phyloP scores from a whole-genome alignment of 148 eudicot genomes.

The Dianthus caryophyllus region DNA sequence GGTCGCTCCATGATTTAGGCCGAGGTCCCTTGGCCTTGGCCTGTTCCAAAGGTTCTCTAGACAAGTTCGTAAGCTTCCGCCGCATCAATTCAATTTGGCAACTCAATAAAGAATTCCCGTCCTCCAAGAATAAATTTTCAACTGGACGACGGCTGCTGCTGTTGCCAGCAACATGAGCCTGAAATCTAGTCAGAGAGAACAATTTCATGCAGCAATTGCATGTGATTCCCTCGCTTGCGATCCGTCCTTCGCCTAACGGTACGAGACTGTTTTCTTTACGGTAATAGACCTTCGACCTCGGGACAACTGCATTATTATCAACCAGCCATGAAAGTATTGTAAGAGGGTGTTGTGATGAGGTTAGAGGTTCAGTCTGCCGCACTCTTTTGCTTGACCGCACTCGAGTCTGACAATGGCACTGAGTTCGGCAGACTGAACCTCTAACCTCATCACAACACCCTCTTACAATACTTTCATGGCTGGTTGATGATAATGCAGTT shows the following conservation, averaged over 20 bases:
- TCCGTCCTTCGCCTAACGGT: conserved; percentile 44
- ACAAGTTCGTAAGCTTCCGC: conserved; percentile 11
- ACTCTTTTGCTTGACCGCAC: conserved; percentile 64
- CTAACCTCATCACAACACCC: conserved; percentile 40
- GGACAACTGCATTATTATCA: conserved; percentile 54
- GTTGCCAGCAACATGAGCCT: conserved; percentile 79
- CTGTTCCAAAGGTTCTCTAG: conserved; percentile 22
- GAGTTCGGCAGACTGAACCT: conserved; percentile 36
- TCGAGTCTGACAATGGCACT: conserved; percentile 21
- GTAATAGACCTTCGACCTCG: conserved; percentile 59
- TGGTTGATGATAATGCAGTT: conserved; percentile 64
- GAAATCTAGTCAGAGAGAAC: conserved; percentile 56
- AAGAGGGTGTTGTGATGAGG: conserved; percentile 42
- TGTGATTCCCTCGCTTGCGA: conserved; percentile 65
- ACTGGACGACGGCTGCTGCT: conserved; percentile 41
- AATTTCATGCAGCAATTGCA: conserved; percentile 63
- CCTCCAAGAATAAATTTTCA: conserved; percentile 68
- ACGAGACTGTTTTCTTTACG: conserved; percentile 21
- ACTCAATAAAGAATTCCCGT: conserved; percentile 66
- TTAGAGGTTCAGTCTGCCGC: conserved; percentile 27
- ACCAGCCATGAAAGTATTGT: conserved; percentile 76
- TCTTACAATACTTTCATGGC: conserved; percentile 64
- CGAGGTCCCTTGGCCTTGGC: conserved; percentile 29
- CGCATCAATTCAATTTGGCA: conserved; percentile 60
- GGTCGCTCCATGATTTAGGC: conserved; percentile 40